Evolutionary conservation across 495 filamentous ascomycete species (phyloP), one percentile per base, ranked within the genome.

Genomic region (Penicillium paxilli): DNA sequence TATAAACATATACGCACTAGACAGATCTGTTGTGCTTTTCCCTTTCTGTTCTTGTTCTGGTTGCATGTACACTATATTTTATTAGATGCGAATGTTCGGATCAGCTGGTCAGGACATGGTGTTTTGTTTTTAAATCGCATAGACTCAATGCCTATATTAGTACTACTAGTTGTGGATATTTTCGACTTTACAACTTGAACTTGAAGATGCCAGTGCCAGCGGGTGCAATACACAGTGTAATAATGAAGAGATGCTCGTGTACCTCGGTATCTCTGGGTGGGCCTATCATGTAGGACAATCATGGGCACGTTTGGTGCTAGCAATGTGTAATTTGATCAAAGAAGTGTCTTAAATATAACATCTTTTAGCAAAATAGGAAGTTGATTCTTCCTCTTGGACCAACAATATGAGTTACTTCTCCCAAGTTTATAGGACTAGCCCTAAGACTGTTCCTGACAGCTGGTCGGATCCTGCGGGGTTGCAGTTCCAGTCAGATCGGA

Each of bases 391-490:
- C 1, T 38, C 35, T 38, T 38, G 16, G 35, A 38, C 11, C 16
- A 19, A 19, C 4, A 38, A 16, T 3, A n/a, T 12, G 35, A 38
- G 14, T 20, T 38, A 3, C 30, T 32, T 32, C 11, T 14, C 30
- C 30, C n/a, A 32, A 32, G 4, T 2, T n/a, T 14, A 32, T 14
- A 32, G 30, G 35, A 16, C n/a, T 38, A 11, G 26, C 11, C n/a
- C 33, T 37, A 37, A 37, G 21, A 23, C 40, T 44, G 57, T 60
- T 65, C 60, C 59, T 65, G 63, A 66, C 57, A 66, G 55, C 48
- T 63, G 60, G 53, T 63, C 57, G 57, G 54, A 63, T 60, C 51
- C 44, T 47, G 63, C 52, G 63, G 63, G 63, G 63, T 47, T 56
- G 14, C 17, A 8, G 22, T n/a, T 42, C 9, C 40, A 40, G 17